Conservation (phyloP, 768 basidiomycete species). For the Leccinum arenicola region DNA sequence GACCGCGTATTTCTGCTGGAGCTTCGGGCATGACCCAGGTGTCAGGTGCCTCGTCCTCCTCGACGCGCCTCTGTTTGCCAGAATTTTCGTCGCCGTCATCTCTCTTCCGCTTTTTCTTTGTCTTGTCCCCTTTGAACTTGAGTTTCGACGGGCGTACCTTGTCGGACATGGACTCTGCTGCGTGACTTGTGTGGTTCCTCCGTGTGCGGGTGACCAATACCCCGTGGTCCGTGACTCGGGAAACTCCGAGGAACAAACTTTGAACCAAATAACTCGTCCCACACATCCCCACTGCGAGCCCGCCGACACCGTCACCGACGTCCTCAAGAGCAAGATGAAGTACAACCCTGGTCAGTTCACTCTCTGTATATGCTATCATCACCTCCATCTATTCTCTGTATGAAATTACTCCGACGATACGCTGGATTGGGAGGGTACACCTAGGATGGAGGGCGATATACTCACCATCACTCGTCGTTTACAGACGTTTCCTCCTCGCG, state of each 20-base stretch:
- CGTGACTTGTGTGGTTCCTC: neutral
- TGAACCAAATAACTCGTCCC: slow-evolving; percentile 37
- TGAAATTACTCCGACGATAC: slow-evolving; percentile 29
- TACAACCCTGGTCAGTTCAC: slow-evolving; percentile 73
- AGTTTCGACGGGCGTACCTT: slow-evolving; percentile 72
- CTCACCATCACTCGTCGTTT: slow-evolving; percentile 31
- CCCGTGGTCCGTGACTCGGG: slow-evolving; percentile 12
- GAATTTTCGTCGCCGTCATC: slow-evolving; percentile 46
- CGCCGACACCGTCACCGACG: slow-evolving; percentile 50
- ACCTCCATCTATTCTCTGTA: slow-evolving; percentile 17
- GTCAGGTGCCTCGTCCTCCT: slow-evolving; percentile 66
- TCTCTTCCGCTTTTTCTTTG: slow-evolving; percentile 77
- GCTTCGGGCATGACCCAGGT: slow-evolving; percentile 78
- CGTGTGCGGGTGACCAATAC: no score
- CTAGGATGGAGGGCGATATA: slow-evolving; percentile 42
- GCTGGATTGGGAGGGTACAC: slow-evolving; percentile 51
- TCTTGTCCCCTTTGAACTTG: slow-evolving; percentile 87
- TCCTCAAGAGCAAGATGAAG: slow-evolving; percentile 76
- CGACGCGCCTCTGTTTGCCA: slow-evolving; percentile 45
- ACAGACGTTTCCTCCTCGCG: slow-evolving; percentile 88
- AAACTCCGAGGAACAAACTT: slow-evolving; percentile 25
- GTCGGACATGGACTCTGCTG: slow-evolving; percentile 31
- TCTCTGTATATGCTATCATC: slow-evolving; percentile 18
- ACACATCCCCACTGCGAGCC: slow-evolving; percentile 21
- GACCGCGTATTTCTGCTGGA: slow-evolving; percentile 75